These are phyloP conservation scores for Phytophthora constricta DNA, from an alignment of 352 stramenopile species.

Conservation along the genomic window DNA sequence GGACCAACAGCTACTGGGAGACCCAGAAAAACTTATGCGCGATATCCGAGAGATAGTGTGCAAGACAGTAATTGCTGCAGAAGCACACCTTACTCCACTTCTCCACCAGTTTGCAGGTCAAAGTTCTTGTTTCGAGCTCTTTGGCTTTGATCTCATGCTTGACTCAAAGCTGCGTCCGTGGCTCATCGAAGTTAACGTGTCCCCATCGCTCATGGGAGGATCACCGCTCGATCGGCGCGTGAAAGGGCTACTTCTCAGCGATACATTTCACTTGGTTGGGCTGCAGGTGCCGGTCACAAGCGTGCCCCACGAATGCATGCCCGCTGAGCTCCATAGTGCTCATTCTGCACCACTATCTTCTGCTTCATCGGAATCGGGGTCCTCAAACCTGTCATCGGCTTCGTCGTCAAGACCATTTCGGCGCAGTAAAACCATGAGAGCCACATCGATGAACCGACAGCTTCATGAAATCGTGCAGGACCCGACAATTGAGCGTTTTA, in stretches of 20 bases:
- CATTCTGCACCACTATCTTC: neutral
- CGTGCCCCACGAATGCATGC: slow-evolving; percentile 37
- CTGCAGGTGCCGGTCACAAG: slow-evolving; percentile 48
- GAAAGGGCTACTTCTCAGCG: slow-evolving; percentile 79
- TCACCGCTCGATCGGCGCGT: slow-evolving; percentile 76
- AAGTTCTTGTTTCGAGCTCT: slow-evolving; percentile 71
- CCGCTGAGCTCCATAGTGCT: slow-evolving; percentile 9
- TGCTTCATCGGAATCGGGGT: neutral
- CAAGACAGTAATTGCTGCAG: slow-evolving; percentile 77
- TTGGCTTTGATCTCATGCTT: slow-evolving; percentile 82
- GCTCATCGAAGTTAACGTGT: slow-evolving; percentile 84
- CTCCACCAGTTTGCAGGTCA: slow-evolving; percentile 63
- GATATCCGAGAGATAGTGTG: slow-evolving; percentile 66
- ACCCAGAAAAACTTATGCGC: slow-evolving; percentile 36
- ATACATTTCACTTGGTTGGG: slow-evolving; percentile 84
- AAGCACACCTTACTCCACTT: slow-evolving; percentile 67
- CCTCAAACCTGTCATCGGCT: slow-evolving; percentile 10
- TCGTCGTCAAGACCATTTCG: slow-evolving; percentile 16
- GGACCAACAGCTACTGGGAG: slow-evolving; percentile 34
- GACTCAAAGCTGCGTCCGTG: slow-evolving; percentile 62
- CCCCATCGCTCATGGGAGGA: slow-evolving; percentile 79
- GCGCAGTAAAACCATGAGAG: slow-evolving; percentile 29
- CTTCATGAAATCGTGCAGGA: slow-evolving; percentile 69
- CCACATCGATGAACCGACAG: slow-evolving; percentile 45
- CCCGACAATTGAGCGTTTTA: slow-evolving; percentile 43